Base-by-base conservation (phyloP, 768 basidiomycete species). In the Auriscalpium orientale region DNA sequence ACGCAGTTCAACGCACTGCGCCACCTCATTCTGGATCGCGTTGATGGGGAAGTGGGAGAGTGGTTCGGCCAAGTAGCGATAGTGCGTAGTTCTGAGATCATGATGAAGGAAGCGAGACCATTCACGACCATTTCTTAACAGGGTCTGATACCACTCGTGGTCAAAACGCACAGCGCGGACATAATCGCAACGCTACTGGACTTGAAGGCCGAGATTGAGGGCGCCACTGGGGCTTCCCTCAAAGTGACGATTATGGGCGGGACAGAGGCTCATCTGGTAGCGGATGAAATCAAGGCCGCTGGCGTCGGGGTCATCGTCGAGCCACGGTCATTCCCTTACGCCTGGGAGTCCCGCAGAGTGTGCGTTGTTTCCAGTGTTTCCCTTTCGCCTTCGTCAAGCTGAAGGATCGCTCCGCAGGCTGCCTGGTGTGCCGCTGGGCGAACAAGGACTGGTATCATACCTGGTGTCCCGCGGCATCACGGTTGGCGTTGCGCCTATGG, bases 121-220 rank as follows among this genome's bases (percentile, higher is more conserved):
- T 28, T 28, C 28, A 28, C 28, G 28, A 28, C 28, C 4, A 28
- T 28, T 7, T 4, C 28, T 28, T 13, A 12, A 21, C 58, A 87
- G 83, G 89, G 90, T 6, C 64, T 75, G 37, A 75, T 93, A 18
- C 85, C 89, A 3, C 72, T 97, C 7, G 86, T 95, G 11, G 73
- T 92, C 8, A 81, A 85, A 53, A 83, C 80, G 2, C 74, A 86
- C 60, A 91, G 76, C 62, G 91, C 89, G 5, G 93, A 95, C 67
- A 74, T 88, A 51, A 94, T 95, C 58, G 89, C 87, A 1, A 82
- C 86, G 0, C 69, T 95, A 36, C 74, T 95, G 46, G 67, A 77
- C 22, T 74, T 95, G 55, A 89, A 89, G 69, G 71, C 71, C 52
- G 81, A 89, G 62, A 72, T 85, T 1, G 84, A 87, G 62, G 56